These are phyloP conservation scores for Solanum dulcamara DNA, from an alignment of 257 asterid genomes.

Conservation along the genomic window DNA sequence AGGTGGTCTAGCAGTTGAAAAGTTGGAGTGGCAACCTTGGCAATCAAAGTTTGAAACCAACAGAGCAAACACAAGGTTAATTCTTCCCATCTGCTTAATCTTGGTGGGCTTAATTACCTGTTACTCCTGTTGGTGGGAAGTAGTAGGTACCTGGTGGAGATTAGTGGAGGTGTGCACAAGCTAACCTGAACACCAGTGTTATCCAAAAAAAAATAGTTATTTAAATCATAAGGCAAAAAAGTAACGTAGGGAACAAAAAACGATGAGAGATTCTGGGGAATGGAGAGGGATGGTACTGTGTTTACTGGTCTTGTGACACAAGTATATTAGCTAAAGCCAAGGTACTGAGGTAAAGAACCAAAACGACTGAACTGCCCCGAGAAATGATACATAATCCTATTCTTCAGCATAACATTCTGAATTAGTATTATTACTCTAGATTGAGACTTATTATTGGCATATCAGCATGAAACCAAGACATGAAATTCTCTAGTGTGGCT, in stretches of 20 bases:
- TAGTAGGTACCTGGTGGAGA: neutral
- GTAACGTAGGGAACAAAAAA: neutral
- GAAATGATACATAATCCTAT: neutral
- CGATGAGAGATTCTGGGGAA: neutral
- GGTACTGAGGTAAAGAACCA: neutral
- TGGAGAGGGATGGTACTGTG: neutral
- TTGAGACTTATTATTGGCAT: neutral
- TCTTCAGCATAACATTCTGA: neutral
- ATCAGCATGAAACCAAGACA: neutral
- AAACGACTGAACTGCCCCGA: neutral
- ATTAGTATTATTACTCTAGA: neutral
- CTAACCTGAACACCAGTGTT: neutral
- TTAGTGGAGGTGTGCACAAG: neutral
- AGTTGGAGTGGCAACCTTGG: neutral
- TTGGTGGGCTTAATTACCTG: neutral
- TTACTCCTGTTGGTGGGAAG: neutral
- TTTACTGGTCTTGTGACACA: neutral
- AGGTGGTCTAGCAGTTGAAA: neutral
- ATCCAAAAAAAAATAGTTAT: neutral
- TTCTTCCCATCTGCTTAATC: neutral
- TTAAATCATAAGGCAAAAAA: neutral
- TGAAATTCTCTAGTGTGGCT: neutral
- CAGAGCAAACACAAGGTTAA: neutral
- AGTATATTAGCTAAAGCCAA: neutral
- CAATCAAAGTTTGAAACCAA: neutral